Conservation (phyloP, 768 basidiomycete species). For the Rhodosporidiobolus odoratus region DNA sequence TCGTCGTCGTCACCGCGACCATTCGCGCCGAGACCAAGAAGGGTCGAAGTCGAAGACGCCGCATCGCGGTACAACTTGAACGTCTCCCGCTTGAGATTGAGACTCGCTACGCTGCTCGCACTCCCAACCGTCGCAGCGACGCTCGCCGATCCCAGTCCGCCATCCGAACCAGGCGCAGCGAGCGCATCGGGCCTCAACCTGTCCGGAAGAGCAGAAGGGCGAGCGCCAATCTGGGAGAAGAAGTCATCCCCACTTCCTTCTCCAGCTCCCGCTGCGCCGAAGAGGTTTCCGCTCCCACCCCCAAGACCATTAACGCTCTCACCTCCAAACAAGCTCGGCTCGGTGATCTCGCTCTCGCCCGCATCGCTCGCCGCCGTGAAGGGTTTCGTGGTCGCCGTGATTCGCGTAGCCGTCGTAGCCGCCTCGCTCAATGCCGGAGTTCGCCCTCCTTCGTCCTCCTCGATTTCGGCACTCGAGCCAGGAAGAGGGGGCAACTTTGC, state of each 20-base stretch:
- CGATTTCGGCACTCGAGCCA: slow-evolving; percentile 51
- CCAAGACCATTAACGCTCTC: slow-evolving; percentile 48
- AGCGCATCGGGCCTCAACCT: slow-evolving; percentile 54
- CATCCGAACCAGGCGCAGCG: slow-evolving; percentile 77
- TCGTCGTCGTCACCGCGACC: too few species aligned
- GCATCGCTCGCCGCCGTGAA: slow-evolving; percentile 52
- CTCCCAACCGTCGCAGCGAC: slow-evolving; percentile 95
- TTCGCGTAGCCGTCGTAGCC: slow-evolving; percentile 62
- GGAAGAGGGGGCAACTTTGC: slow-evolving; percentile 40
- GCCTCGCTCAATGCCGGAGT: slow-evolving; percentile 52
- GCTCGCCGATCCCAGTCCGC: background rate
- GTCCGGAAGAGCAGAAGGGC: slow-evolving; percentile 45
- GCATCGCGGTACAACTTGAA: slow-evolving; percentile 94
- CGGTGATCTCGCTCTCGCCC: slow-evolving; percentile 57
- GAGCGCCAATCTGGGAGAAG: slow-evolving; percentile 63
- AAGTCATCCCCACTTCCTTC: slow-evolving; percentile 57
- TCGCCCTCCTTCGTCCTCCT: slow-evolving; percentile 49
- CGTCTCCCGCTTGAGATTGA: slow-evolving; percentile 70
- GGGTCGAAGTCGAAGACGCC: slow-evolving; percentile 47
- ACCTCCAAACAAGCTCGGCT: slow-evolving; percentile 80
- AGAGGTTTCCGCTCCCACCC: slow-evolving; percentile 42
- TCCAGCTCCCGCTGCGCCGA: slow-evolving; percentile 49
- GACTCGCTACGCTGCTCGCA: slow-evolving; percentile 68
- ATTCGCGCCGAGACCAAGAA: background rate
- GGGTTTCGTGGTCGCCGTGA: slow-evolving; percentile 49